Base-by-base conservation (phyloP, 805 yeast genomes). In the Candida insectorum region DNA sequence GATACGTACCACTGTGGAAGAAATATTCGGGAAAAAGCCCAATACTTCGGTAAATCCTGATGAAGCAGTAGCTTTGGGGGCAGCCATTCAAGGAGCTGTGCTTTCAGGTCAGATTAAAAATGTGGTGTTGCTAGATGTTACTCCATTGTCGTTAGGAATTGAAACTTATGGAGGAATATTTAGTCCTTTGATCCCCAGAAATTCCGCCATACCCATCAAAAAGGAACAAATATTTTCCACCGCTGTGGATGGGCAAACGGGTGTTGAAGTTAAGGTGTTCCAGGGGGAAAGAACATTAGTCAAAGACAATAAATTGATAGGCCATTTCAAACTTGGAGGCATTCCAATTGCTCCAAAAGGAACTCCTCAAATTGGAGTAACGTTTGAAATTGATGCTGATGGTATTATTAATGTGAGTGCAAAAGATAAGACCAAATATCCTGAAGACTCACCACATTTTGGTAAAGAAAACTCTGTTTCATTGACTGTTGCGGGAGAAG, bases 41-140 rank as follows among this genome's bases (percentile, higher is more conserved):
- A 81, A 79, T 33, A 77, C 82, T 26, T 73, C 77, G 13, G 85
- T 85, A 9, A 85, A 85, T 54, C 94, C 95, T n/a, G 95, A 85
- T 57, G 95, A 85, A 60, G 89, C 93, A n/a, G 94, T 85, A 31
- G 93, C 94, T 28, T 62, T 85, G 45, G 95, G 95, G 52, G 95
- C 95, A 20, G 93, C 94, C 29, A 82, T 85, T 49, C 95, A 85
- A 63, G 95, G 91, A 50, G 94, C 89, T 47, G 81, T 85, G 24
- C 63, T 85, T 36, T 81, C 89, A 14, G 95, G 95, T 45, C 87
- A 84, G 48, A 81, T 85, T 34, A 80, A 77, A 59, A 83, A 84
- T 52, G 91, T 85, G 26, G 71, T 85, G 33, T 60, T 85, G 35
- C 68, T 85, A 45, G 95, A 85, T 60, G 93, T 85, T 15, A 82